Percentiles rank a stretch among this genome's conserved stretches.
Evolutionary conservation across 805 yeast species (phyloP).

Genomic region (Yarrowia sp.): DNA sequence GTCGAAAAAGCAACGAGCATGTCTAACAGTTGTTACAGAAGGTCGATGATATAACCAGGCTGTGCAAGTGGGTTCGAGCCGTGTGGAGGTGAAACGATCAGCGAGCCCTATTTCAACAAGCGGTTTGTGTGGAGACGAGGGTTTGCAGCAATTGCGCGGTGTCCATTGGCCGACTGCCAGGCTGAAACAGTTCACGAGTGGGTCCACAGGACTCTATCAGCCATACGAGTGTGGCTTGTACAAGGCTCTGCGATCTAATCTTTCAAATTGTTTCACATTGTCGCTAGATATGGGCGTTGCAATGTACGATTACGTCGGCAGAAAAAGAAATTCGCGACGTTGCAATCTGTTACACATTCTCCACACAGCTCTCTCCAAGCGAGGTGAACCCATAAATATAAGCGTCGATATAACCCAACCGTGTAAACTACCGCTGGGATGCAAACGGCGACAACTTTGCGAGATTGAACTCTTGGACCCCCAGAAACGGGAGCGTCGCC

Average conservation of each 20-base stretch:
- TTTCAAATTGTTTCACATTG: background rate
- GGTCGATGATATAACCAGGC: background rate
- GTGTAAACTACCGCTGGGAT: too few species aligned
- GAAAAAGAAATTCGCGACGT: background rate
- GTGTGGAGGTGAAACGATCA: background rate
- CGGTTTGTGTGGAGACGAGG: background rate
- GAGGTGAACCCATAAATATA: too few species aligned
- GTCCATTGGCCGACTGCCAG: too few species aligned
- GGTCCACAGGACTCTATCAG: too few species aligned
- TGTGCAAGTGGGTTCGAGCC: constrained; percentile 11
- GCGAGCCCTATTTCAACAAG: background rate
- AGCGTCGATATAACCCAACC: too few species aligned
- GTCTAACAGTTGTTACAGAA: background rate
- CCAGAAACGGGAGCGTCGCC: too few species aligned
- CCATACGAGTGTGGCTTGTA: too few species aligned
- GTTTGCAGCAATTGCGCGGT: too few species aligned
- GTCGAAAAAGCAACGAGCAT: background rate
- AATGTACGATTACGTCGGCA: background rate
- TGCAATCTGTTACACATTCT: background rate
- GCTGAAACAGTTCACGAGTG: too few species aligned
- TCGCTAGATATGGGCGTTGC: background rate
- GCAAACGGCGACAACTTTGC: too few species aligned
- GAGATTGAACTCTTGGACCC: too few species aligned
- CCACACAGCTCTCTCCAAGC: too few species aligned
- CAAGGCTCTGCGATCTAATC: constrained; percentile 3